Conservation (phyloP, 169 alveolate species). For the Theileria parva region DNA sequence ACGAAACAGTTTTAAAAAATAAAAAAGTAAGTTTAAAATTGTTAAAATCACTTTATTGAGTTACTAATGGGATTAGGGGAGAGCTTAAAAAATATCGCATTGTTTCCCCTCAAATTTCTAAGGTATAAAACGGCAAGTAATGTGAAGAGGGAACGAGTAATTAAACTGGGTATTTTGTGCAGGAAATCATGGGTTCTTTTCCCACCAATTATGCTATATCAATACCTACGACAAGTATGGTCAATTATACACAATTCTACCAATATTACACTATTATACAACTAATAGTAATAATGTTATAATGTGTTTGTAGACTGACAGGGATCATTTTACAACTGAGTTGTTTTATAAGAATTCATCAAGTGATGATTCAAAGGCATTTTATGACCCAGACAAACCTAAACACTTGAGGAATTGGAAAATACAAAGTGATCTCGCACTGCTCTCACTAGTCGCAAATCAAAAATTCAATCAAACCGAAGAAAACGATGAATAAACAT, state of each 20-base stretch:
- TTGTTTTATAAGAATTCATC: slow-evolving; percentile 62
- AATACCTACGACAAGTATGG: slow-evolving; percentile 80
- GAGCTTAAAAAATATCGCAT: slow-evolving; percentile 25
- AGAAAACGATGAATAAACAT: neutral
- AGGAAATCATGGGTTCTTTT: slow-evolving; percentile 68
- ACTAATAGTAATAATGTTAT: neutral
- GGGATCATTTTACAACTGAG: slow-evolving; percentile 73
- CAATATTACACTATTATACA: neutral
- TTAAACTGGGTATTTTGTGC: slow-evolving; percentile 62
- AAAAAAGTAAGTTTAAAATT: too few species aligned
- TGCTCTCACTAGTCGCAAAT: slow-evolving; percentile 74
- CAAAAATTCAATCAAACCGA: slow-evolving; percentile 11
- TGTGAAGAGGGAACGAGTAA: slow-evolving; percentile 45
- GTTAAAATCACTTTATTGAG: neutral
- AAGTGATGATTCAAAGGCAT: slow-evolving; percentile 47
- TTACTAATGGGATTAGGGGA: slow-evolving; percentile 48
- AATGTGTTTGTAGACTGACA: slow-evolving; percentile 55
- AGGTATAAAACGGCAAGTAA: slow-evolving; percentile 55
- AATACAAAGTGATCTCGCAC: slow-evolving; percentile 70
- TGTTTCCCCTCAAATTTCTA: slow-evolving; percentile 48
- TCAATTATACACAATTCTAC: neutral
- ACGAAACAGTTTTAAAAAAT: neutral
- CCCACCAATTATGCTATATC: slow-evolving; percentile 81
- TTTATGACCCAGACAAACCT: slow-evolving; percentile 65
- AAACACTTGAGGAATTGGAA: slow-evolving; percentile 69